A percentile compares a stretch with the other conserved stretches of the same genome.
These are phyloP conservation scores for Bocquillonia castaneifolia DNA, from an alignment of 441 rosid species.

Conservation along the genomic window DNA sequence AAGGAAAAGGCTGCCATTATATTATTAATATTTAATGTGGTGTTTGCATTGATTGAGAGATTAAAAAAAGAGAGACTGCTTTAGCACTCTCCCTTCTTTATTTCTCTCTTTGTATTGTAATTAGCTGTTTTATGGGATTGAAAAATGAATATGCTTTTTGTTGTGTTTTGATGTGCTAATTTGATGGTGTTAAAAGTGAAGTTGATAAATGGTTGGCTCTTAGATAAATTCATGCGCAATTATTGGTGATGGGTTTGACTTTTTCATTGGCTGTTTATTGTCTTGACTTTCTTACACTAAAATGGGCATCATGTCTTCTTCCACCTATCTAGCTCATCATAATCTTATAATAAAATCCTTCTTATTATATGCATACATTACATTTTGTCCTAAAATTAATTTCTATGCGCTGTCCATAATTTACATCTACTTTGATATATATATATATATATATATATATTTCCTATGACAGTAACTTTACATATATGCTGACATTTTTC, in stretches of 20 bases:
- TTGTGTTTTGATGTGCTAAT: neutral
- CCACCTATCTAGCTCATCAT: too few species aligned
- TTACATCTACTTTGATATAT: too few species aligned
- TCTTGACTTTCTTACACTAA: slow-evolving; percentile 19
- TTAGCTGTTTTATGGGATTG: neutral
- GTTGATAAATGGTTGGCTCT: slow-evolving; percentile 28
- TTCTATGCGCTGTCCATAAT: too few species aligned
- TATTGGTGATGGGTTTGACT: slow-evolving; percentile 28
- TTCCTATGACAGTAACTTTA: too few species aligned
- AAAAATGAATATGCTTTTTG: neutral
- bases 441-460: too few species aligned
- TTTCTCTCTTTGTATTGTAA: slow-evolving; percentile 24
- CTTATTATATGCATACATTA: too few species aligned
- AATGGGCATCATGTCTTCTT: neutral
- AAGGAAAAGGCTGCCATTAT: too few species aligned
- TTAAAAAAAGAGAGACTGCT: slow-evolving; percentile 34
- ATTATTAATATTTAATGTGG: too few species aligned
- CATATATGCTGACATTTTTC: too few species aligned
- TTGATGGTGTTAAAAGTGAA: neutral
- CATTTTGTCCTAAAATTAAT: neutral
- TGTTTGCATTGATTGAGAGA: slow-evolving; percentile 19
- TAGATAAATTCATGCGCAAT: slow-evolving; percentile 28
- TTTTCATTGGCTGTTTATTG: slow-evolving; percentile 23
- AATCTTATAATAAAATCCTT: too few species aligned
- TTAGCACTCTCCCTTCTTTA: slow-evolving; percentile 30